A percentile compares a stretch with the other conserved stretches of the same genome.
These are phyloP conservation scores for Russula sp. DNA, from an alignment of 768 basidiomycete species.

Conservation along the genomic window DNA sequence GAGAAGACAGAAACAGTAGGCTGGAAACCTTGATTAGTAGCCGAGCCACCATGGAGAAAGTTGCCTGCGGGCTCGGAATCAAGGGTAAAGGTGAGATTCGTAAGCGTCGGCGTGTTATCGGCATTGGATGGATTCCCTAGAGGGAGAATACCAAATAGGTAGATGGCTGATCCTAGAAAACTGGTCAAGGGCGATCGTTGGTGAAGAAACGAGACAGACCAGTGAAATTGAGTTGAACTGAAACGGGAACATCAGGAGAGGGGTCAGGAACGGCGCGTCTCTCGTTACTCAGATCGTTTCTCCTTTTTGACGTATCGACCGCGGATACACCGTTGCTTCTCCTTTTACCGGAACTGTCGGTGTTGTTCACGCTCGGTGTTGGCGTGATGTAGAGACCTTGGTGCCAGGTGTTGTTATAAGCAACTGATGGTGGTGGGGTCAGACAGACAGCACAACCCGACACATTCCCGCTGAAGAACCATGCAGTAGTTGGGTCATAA, in stretches of 20 bases:
- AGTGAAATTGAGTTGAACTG: background rate
- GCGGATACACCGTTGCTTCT: background rate
- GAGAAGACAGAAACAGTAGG: background rate
- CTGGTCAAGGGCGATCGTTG: background rate
- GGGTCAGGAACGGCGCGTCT: background rate
- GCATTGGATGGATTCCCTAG: background rate
- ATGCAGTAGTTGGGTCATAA: constrained; percentile 2
- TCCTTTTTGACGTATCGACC: background rate
- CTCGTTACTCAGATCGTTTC: background rate
- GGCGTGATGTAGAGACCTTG: constrained; percentile 2
- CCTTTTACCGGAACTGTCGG: background rate
- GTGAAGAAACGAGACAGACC: background rate
- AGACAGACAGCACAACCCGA: background rate
- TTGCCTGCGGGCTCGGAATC: background rate
- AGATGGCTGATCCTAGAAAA: constrained; percentile 47
- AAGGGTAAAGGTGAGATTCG: background rate
- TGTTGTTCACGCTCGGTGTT: constrained; percentile 6
- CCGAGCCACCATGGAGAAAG: background rate
- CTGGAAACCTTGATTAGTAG: background rate
- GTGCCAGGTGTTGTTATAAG: constrained; percentile 25
- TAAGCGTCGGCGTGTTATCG: background rate
- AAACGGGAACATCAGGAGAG: constrained; percentile 8
- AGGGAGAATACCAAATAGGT: constrained; percentile 45
- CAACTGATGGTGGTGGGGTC: background rate
- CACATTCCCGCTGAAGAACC: background rate